Conservation (phyloP, 148 eudicot genomes). For the Rhododendron simsii region DNA sequence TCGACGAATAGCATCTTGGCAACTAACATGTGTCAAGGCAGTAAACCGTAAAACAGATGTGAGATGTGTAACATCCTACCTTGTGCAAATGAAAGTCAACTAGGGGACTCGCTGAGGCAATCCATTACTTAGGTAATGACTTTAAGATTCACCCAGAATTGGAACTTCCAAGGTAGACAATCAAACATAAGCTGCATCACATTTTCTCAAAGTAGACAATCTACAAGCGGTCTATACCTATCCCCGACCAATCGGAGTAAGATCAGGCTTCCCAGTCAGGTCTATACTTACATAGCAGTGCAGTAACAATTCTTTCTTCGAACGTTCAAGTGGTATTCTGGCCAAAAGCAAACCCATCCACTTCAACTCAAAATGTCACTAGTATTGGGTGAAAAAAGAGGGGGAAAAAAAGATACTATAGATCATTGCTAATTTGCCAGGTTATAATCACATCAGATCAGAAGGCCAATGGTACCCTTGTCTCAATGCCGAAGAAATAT, state of each 20-base stretch:
- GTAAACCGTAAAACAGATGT: not conserved
- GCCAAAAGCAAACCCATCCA: not conserved
- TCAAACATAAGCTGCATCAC: not conserved
- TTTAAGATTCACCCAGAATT: not conserved
- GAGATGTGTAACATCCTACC: not conserved
- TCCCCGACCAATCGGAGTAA: not conserved
- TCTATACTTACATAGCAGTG: not conserved
- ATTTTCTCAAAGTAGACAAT: not conserved
- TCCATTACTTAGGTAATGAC: not conserved
- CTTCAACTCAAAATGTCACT: not conserved
- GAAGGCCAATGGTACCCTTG: not conserved
- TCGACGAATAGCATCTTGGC: not conserved
- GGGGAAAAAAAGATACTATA: not conserved
- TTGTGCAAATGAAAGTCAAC: not conserved
- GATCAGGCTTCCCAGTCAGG: not conserved
- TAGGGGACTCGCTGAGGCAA: not conserved
- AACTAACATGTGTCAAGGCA: not conserved
- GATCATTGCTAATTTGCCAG: not conserved
- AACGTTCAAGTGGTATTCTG: not conserved
- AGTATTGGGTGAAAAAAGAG: no score
- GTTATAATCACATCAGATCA: not conserved
- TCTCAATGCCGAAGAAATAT: not conserved
- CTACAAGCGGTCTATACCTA: not conserved
- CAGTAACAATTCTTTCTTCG: not conserved
- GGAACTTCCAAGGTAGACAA: not conserved